phyloP scores from a whole-genome alignment of 768 basidiomycete genomes.

The Galerina marginata region DNA sequence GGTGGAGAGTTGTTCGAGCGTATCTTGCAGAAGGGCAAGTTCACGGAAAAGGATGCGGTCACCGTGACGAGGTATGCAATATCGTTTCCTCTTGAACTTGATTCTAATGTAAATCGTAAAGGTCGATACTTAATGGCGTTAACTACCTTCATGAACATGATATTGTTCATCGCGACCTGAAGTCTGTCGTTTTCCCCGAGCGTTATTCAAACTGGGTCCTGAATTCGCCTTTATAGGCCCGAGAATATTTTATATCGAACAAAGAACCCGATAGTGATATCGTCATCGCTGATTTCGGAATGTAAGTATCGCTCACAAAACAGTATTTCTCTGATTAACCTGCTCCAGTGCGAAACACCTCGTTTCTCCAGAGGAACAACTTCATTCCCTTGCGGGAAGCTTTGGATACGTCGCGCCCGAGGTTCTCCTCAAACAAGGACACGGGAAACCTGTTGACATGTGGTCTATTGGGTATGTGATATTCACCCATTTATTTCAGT shows the following conservation, averaged over 20 bases:
- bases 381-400: slow-evolving; percentile 77
- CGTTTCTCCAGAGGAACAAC: slow-evolving; percentile 69
- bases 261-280: slow-evolving; percentile 78
- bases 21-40: slow-evolving; percentile 84
- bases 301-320: slow-evolving; percentile 53
- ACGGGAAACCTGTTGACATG: slow-evolving; percentile 91
- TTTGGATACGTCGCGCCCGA: slow-evolving; percentile 94
- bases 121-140: slow-evolving; percentile 85
- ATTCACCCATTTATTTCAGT: not conserved
- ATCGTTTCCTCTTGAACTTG: not conserved
- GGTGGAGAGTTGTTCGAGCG: slow-evolving; percentile 96
- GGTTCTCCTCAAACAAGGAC: slow-evolving; percentile 79
- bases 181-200: slow-evolving; percentile 49
- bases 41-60: slow-evolving; percentile 92
- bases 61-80: slow-evolving; percentile 67
- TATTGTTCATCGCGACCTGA: slow-evolving; percentile 96
- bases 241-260: slow-evolving; percentile 94
- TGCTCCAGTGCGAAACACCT: slow-evolving; percentile 78
- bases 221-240: slow-evolving; percentile 55
- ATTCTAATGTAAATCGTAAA: slow-evolving; percentile 31
- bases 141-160: slow-evolving; percentile 89
- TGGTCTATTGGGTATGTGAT: slow-evolving; percentile 86
- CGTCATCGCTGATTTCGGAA: slow-evolving; percentile 97
- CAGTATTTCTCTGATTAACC: not conserved
- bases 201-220: not conserved